Evolutionary conservation across 2,329 filamentous ascomycete species (phyloP).

Genomic region (Exserohilum rostratum): DNA sequence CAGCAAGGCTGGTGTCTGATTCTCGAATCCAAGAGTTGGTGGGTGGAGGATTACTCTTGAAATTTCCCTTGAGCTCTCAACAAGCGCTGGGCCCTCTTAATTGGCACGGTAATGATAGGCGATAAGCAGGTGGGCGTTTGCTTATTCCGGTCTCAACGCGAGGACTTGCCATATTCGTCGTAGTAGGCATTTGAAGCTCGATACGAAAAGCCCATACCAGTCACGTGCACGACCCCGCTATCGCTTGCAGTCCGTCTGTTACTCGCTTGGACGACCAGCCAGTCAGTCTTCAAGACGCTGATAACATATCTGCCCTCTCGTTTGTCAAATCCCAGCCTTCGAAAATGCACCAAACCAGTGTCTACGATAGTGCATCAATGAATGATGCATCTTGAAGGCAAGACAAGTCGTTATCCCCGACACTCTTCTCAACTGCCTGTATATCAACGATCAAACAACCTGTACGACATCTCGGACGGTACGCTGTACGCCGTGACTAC

Average conservation of each 20-base stretch:
- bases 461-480: background rate
- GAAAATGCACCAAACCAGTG: background rate
- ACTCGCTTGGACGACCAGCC: background rate
- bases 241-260: background rate
- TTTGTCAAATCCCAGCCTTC: background rate
- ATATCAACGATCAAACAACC: background rate
- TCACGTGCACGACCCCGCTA: conserved; percentile 24
- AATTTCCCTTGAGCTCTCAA: background rate
- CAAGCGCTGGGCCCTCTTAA: conserved; percentile 6
- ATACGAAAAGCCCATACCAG: background rate
- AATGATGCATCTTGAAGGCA: background rate
- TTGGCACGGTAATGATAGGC: conserved; percentile 7
- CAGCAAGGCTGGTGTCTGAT: background rate
- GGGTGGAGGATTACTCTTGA: background rate
- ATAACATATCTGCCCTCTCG: background rate
- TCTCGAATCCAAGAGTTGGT: background rate
- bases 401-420: background rate
- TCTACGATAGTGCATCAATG: background rate
- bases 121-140: conserved; percentile 32
- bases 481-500: too few relatives aligned
- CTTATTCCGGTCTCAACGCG: conserved; percentile 21
- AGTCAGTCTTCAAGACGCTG: background rate
- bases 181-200: conserved; percentile 19
- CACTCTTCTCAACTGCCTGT: background rate
- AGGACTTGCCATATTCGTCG: conserved; percentile 31